These are phyloP conservation scores for Trichoderma koningii DNA, from an alignment of 2,329 filamentous ascomycete genomes.

Conservation along the genomic window DNA sequence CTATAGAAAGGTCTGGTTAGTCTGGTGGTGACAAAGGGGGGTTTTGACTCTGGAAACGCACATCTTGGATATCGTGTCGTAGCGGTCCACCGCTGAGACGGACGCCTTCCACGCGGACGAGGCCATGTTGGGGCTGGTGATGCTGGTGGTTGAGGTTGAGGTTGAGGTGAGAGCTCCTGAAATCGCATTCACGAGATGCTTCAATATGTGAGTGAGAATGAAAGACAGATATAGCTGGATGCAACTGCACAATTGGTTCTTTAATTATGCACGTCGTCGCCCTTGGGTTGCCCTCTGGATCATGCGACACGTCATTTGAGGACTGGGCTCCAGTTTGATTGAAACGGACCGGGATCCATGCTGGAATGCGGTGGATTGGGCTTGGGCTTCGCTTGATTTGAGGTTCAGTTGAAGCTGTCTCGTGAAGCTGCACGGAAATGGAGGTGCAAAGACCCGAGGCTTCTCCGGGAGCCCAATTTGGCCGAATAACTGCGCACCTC, in stretches of 20 bases:
- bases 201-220: not conserved
- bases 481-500: too few relatives aligned
- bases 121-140: slow-evolving; percentile 16
- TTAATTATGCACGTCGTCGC: not conserved
- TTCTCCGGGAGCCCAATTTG: slow-evolving; percentile 1
- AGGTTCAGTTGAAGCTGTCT: not conserved
- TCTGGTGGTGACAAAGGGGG: not conserved
- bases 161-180: too few relatives aligned
- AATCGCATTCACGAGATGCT: not conserved
- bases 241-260: not conserved
- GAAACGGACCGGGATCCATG: slow-evolving; percentile 21
- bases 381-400: too few relatives aligned
- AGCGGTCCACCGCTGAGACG: slow-evolving; percentile 61
- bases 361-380: not conserved
- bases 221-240: not conserved
- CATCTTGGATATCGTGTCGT: slow-evolving; percentile 61
- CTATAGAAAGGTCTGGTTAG: slow-evolving; percentile 30
- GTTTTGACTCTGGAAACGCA: slow-evolving; percentile 26
- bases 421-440: too few relatives aligned
- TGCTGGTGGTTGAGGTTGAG: not conserved
- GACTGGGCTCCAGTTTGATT: slow-evolving; percentile 13
- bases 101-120: slow-evolving; percentile 50
- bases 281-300: slow-evolving; percentile 3
- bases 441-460: slow-evolving; percentile 2
- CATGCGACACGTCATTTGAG: slow-evolving; percentile 20